Evolutionary conservation across 2,329 filamentous ascomycete species (phyloP), one percentile per base, ranked within the genome.

Genomic region (Alternaria burnsii): DNA sequence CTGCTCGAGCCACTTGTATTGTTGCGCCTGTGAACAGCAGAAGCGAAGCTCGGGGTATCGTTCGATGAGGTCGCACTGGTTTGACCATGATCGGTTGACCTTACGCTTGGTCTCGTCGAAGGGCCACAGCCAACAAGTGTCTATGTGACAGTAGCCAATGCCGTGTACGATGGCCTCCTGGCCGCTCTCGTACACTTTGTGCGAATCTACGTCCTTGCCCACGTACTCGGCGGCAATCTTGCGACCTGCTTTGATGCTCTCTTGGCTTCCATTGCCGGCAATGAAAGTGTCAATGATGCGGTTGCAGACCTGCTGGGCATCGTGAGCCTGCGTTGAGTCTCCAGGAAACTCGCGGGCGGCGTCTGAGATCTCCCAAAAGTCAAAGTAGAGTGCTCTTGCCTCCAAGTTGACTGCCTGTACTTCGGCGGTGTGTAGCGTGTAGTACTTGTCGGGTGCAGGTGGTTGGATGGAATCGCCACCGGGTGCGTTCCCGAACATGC

Each of bases 21-120:
- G 95, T 76, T 99, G 95, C 18, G 94, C 95, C 76, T 97, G 93
- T 0, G 94, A 97, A 74, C 91, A 93, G 54, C 91, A 89, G 82
- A 99, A 99, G 47, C 92, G 89, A 72, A 97, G 89, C 81, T 99
- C 95, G 0, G 94, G 93, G 68, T 98, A 99, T 34, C 92, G 88
- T 62, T 99, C 95, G 86, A 99, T 93, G 71, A 99, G 82, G 73
- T 97, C 91, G 79, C 94, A 97, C 78, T 99, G 95, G 76, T 93
- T 98, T 1, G 93, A 94, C 95, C 95, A 99, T 10, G 94, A 97
- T 46, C 95, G 88, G 20, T 91, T 94, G 30, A 98, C 91, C 82
- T 99, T 99, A 73, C 95, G 91, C 82, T 96, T 97, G 0, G 95
- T 98, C 82, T 99, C 95, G 10, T 91, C 95, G 87, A 93, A 99